phyloP scores from a whole-genome alignment of 2,329 filamentous ascomycete species.

The Fusarium neocosmosporiellum region DNA sequence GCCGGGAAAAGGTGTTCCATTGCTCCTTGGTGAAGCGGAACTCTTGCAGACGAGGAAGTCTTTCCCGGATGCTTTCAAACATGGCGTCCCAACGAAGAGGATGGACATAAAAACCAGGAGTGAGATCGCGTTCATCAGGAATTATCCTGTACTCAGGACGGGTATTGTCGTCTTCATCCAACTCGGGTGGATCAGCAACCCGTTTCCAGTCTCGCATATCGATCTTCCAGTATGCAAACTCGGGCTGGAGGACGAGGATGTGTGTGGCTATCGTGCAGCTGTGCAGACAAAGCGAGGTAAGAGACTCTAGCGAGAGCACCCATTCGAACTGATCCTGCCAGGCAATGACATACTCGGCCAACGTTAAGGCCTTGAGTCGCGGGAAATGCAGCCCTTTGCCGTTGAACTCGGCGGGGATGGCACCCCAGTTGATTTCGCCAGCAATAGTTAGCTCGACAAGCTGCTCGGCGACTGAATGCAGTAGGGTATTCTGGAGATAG shows the following conservation, averaged over 20 bases:
- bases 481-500: slow-evolving; percentile 26
- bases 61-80: slow-evolving; percentile 30
- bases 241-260: neutral
- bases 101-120: neutral
- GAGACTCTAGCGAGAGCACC: slow-evolving; percentile 28
- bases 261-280: slow-evolving; percentile 23
- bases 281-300: slow-evolving; percentile 14
- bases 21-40: neutral
- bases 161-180: neutral
- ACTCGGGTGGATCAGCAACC: neutral
- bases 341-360: slow-evolving; percentile 23
- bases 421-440: slow-evolving; percentile 31
- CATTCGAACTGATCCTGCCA: slow-evolving; percentile 41
- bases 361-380: slow-evolving; percentile 21
- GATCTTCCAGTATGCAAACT: neutral
- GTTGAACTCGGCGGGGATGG: slow-evolving; percentile 36
- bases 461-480: slow-evolving; percentile 24
- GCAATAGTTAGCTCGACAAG: slow-evolving; percentile 36
- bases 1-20: neutral
- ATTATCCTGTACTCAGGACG: neutral
- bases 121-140: accelerated
- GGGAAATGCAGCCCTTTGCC: slow-evolving; percentile 32
- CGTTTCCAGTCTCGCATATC: slow-evolving; percentile 23
- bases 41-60: neutral
- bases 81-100: slow-evolving; percentile 34